Evolutionary conservation across 352 stramenopile genomes (phyloP), one percentile per base, ranked within the genome.

Genomic region (Plasmopara muralis): DNA sequence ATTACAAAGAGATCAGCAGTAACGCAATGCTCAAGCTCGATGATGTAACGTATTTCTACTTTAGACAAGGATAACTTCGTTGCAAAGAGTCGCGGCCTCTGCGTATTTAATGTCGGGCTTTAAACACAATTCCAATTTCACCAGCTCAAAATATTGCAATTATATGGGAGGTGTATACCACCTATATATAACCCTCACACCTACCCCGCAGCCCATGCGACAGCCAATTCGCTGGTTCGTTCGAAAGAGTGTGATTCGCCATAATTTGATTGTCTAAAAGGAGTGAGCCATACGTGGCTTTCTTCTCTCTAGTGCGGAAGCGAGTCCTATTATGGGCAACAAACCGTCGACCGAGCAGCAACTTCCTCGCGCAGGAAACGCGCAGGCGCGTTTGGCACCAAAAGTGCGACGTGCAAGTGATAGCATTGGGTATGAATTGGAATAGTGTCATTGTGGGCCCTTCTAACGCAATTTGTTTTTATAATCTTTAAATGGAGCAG

Each of bases 251-350:
- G 15, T 40, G 35, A 50, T 51, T 51, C 14, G 45, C 33, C 45
- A 43, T 51, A 43, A 43, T 51, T 42, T 35, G 28, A 37, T 15
- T 33, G 31, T 18, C 40, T 51, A 53, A 55, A 47, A 57, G 33
- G 5, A 35, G 31, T 35, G 31, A 12, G 2, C 6, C 10, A 35
- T 35, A 35, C 7, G 6, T 35, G 31, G 31, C 31, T 35, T 35
- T 4, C 7, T 18, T 35, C 43, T 53, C 39, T 47, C 6, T 1
- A 35, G 6, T 12, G 31, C 4, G 31, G 31, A 8, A 35, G 33
- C n/a, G 43, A n/a, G 30, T 25, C 30, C 13, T 28, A 48, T n/a
- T 38, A 73, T 73, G 65, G 65, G 65, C 34, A 73, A 73, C 42
- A 73, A 73, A 60, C 45, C 57, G 2, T 70, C 61, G 9, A 43